Conservation (phyloP, 139 green algal species). For the Volvox africanus region DNA sequence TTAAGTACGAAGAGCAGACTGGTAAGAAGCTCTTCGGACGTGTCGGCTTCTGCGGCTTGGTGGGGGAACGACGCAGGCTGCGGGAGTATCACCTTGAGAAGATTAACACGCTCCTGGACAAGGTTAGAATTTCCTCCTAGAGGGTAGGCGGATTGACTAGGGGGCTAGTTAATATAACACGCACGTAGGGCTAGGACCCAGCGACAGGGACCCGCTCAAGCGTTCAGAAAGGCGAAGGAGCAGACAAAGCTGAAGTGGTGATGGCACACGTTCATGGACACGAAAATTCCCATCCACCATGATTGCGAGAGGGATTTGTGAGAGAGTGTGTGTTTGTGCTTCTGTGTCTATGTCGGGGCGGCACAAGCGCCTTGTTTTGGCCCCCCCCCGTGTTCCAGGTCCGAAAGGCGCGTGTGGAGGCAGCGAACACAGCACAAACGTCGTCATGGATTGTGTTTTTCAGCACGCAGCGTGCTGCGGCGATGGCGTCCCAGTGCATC, state of each 20-base stretch:
- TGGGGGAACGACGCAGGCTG: conserved; percentile 13
- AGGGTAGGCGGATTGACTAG: too few relatives aligned
- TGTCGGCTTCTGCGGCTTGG: conserved; percentile 16
- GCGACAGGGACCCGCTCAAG: too few relatives aligned
- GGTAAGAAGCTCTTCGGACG: neutral
- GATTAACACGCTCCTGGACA: conserved; percentile 47
- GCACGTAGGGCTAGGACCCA: too few relatives aligned
- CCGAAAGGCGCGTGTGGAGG: conserved; percentile 37
- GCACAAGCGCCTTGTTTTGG: too few relatives aligned
- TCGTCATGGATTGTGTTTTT: conserved; percentile 75
- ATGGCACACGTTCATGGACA: too few relatives aligned
- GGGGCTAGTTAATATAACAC: too few relatives aligned
- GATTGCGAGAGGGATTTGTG: too few relatives aligned
- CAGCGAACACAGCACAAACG: conserved; percentile 44
- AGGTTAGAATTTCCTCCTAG: conserved; percentile 33
- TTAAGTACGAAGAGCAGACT: conserved; percentile 17
- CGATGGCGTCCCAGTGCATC: conserved; percentile 53
- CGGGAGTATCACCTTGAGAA: conserved; percentile 34
- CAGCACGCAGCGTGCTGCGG: conserved; percentile 59
- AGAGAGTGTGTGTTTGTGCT: too few relatives aligned
- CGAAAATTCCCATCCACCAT: too few relatives aligned
- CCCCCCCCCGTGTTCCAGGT: conserved; percentile 5
- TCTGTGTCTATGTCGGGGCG: too few relatives aligned
- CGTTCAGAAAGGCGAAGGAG: too few relatives aligned
- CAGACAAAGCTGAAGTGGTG: too few relatives aligned